These are phyloP conservation scores for Xanthoconium purpureum DNA, from an alignment of 768 basidiomycete species.

Conservation along the genomic window DNA sequence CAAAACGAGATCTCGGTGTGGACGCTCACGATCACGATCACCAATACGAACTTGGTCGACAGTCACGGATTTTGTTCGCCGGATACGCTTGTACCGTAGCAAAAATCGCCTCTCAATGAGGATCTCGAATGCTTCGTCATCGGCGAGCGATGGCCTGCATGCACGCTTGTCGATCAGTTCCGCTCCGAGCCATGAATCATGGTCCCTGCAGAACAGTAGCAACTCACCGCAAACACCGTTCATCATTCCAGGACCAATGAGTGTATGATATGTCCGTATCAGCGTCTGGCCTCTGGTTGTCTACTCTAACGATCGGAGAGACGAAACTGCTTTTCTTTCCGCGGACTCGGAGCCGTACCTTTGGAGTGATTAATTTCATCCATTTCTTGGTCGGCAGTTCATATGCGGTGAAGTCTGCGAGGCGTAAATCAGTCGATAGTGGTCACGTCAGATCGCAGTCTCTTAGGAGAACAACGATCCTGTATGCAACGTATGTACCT, in stretches of 20 bases:
- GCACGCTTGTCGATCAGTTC: not conserved
- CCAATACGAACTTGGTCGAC: not conserved
- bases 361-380: slow-evolving; percentile 5
- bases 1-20: not conserved
- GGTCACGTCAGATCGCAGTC: not conserved
- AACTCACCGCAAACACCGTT: slow-evolving; percentile 1
- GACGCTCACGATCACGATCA: not conserved
- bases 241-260: not conserved
- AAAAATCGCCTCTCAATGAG: slow-evolving; percentile 4
- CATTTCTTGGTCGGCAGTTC: slow-evolving; percentile 11
- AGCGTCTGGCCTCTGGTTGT: not conserved
- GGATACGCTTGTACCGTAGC: slow-evolving; percentile 12
- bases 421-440: not conserved
- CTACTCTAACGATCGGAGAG: slow-evolving; percentile 5
- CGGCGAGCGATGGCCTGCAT: slow-evolving; percentile 3
- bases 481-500: not conserved
- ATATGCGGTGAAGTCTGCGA: slow-evolving; percentile 9
- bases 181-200: not conserved
- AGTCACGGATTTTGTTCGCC: slow-evolving; percentile 4
- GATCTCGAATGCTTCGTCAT: slow-evolving; percentile 7
- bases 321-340: slow-evolving; percentile 1
- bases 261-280: not conserved
- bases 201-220: not conserved
- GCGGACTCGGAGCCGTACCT: slow-evolving; percentile 1
- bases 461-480: too few species aligned